Conservation (phyloP, 2,329 filamentous ascomycete genomes). For the Ilyonectria mors-panacis region DNA sequence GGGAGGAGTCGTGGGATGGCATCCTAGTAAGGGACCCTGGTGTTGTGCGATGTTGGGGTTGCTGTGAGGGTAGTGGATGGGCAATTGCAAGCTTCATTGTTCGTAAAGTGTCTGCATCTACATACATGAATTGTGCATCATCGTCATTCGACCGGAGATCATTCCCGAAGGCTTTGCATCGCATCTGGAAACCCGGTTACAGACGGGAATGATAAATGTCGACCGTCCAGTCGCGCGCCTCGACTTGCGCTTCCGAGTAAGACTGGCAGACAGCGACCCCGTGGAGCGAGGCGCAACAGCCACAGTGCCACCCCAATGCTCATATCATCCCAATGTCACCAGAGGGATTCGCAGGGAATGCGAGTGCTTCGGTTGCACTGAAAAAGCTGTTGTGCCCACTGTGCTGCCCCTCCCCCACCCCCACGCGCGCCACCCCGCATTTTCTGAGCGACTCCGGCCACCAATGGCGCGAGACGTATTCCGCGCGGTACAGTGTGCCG, state of each 20-base stretch:
- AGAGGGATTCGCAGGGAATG: background rate
- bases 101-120: background rate
- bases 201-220: background rate
- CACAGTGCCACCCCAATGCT: conserved; percentile 18
- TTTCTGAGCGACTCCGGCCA: background rate
- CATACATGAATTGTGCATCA: background rate
- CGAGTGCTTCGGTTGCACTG: background rate
- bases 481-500: conserved; percentile 14
- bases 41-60: background rate
- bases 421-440: conserved; percentile 22
- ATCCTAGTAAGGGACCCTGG: background rate
- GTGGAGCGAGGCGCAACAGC: background rate
- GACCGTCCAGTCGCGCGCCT: background rate
- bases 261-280: background rate
- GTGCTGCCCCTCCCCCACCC: conserved; percentile 34
- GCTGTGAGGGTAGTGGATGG: background rate
- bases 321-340: conserved; percentile 1
- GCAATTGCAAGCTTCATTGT: background rate
- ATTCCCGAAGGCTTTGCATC: background rate
- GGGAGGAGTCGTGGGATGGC: background rate
- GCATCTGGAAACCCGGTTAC: background rate
- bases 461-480: conserved; percentile 20
- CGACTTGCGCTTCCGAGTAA: background rate
- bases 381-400: background rate
- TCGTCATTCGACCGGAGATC: background rate